Conservation (phyloP, 1,284 basidiomycete species). For the Wolfiporia cocos region DNA sequence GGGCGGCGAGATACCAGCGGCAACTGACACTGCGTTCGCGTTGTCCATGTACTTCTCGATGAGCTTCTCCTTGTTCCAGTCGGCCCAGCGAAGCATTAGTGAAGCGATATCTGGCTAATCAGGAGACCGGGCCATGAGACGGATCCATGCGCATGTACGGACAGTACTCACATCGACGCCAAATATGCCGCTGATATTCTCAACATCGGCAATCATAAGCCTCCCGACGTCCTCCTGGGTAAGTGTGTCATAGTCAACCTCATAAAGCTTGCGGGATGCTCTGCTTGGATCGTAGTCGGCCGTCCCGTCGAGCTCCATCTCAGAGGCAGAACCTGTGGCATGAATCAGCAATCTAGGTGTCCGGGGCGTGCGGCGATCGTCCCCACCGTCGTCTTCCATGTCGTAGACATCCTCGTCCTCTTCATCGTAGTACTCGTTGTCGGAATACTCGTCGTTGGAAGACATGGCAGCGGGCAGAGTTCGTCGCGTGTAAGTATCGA, state of each 20-base stretch:
- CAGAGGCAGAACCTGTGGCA: slow-evolving; percentile 38
- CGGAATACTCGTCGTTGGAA: slow-evolving; percentile 70
- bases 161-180: slow-evolving; percentile 61
- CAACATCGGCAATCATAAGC: slow-evolving; percentile 72
- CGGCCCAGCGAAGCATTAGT: slow-evolving; percentile 79
- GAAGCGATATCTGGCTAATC: slow-evolving; percentile 49
- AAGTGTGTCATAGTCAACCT: slow-evolving; percentile 76
- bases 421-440: slow-evolving; percentile 65
- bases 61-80: slow-evolving; percentile 96
- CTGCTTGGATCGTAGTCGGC: slow-evolving; percentile 45
- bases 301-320: slow-evolving; percentile 59
- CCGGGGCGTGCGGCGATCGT: slow-evolving; percentile 16
- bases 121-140: not conserved
- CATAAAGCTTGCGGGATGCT: slow-evolving; percentile 51
- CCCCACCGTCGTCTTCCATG: slow-evolving; percentile 52
- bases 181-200: slow-evolving; percentile 81
- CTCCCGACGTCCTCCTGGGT: slow-evolving; percentile 67
- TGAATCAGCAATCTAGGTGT: slow-evolving; percentile 11
- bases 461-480: slow-evolving; percentile 38
- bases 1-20: slow-evolving; percentile 55
- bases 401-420: slow-evolving; percentile 44
- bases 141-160: not conserved
- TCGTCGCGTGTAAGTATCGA: not conserved
- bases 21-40: slow-evolving; percentile 59
- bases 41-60: slow-evolving; percentile 95